phyloP scores from a whole-genome alignment of 2,329 filamentous ascomycete species.

The Apiospora pterosperma region DNA sequence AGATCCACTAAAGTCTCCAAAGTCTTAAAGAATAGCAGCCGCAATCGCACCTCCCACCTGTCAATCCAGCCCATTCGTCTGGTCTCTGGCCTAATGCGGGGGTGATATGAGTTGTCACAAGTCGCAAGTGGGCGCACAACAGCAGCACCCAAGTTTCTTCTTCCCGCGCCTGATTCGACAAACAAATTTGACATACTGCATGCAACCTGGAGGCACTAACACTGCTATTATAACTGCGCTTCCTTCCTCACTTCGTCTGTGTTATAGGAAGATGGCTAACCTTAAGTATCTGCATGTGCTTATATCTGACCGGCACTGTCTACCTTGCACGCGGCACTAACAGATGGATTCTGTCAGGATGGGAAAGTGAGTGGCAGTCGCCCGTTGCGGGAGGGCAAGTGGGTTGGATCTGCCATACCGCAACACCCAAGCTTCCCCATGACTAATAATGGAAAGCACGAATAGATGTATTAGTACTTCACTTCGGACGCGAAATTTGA shows the following conservation, averaged over 20 bases:
- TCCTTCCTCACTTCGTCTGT: not conserved
- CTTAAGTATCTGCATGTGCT: not conserved
- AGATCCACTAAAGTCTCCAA: not conserved
- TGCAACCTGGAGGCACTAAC: too few species aligned
- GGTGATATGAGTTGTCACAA: not conserved
- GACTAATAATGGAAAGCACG: conserved; percentile 3
- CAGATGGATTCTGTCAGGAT: not conserved
- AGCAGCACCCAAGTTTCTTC: not conserved
- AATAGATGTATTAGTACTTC: not conserved
- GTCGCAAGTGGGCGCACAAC: not conserved
- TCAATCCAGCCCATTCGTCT: conserved; percentile 1
- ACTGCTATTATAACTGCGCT: not conserved
- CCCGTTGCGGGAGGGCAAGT: conserved; percentile 1
- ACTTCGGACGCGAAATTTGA: not conserved
- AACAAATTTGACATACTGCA: not conserved
- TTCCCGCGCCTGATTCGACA: not conserved
- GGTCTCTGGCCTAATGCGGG: not conserved
- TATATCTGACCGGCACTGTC: not conserved
- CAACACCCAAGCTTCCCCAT: not conserved
- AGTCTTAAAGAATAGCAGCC: not conserved
- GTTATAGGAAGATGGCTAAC: too few species aligned
- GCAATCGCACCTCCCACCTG: not conserved
- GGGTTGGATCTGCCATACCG: not conserved
- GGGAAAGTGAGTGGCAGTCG: not conserved
- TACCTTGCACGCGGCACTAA: not conserved